Evolutionary conservation across 148 eudicot genomes (phyloP), one percentile per base, ranked within the genome.

Genomic region (Agrostemma githago): DNA sequence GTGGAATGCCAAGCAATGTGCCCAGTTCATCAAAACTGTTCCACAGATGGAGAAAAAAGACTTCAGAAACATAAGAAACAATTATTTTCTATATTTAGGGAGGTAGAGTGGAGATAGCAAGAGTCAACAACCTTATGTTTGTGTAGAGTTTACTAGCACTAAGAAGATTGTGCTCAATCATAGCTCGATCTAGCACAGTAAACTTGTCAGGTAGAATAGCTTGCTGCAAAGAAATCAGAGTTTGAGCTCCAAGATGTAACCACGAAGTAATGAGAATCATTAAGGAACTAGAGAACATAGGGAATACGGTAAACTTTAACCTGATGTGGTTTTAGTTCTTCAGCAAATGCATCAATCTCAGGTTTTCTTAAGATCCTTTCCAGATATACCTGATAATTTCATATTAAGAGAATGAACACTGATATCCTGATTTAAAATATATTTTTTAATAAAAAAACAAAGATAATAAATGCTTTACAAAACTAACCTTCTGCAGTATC

Each of bases 121-220:
- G 61, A 38, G 62, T 17, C 16, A 59, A 5, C 70, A 65, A 95
- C 99, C 99, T 90, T 83, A 95, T 95, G 80, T 95, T 95, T 43
- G 97, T 95, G 77, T 95, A 95, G 38, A 95, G 89, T 89, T 95
- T 95, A 87, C 99, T 95, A 42, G 97, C 97, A 82, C 99, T 95
- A 77, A 89, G 82, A 62, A 95, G 99, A 89, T 95, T 95, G 81
- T 95, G 99, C 86, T 95, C 97, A 77, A 95, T 92, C 97, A 95
- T 95, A 68, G 99, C 97, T 85, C 99, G 97, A 79, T 95, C 99
- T 62, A 95, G 82, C 82, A 95, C 99, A 70, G 96, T 95, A 73
- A 90, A 88, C 68, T 92, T 95, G 83, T 95, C 99, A 0, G 99
- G 99, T 78, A 95, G 62, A 80, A 88, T 86, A 20, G 97, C 97